Evolutionary conservation across 2,329 filamentous ascomycete species (phyloP).

Genomic region (Paracamarosporium sp.): DNA sequence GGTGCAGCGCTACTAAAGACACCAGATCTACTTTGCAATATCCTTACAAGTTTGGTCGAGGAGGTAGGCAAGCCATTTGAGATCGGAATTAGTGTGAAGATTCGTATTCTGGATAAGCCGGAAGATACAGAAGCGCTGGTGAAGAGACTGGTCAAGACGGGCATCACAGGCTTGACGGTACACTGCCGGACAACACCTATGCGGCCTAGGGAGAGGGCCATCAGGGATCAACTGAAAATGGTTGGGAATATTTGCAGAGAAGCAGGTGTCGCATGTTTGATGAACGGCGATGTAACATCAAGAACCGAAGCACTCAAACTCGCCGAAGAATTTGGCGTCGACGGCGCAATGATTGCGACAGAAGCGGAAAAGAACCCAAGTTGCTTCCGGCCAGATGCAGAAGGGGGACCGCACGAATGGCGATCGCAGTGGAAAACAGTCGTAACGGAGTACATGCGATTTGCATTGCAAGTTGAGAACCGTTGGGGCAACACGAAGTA

Average conservation of each 20-base stretch:
- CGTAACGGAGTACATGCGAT: constrained; percentile 75
- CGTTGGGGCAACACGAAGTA: constrained; percentile 94
- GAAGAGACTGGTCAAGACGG: constrained; percentile 78
- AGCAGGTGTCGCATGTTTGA: constrained; percentile 87
- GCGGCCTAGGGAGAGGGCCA: constrained; percentile 86
- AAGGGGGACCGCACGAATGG: constrained; percentile 65
- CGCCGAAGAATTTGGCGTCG: constrained; percentile 79
- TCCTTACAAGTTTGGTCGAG: constrained; percentile 81
- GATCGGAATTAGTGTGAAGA: constrained; percentile 97
- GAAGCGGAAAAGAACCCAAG: constrained; percentile 90
- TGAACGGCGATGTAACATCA: constrained; percentile 90
- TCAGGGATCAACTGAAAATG: constrained; percentile 86
- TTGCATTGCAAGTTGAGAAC: constrained; percentile 80
- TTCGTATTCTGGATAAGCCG: constrained; percentile 80
- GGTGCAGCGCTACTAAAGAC: constrained; percentile 87
- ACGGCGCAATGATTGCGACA: constrained; percentile 97
- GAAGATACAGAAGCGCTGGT: constrained; percentile 81
- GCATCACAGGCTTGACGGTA: constrained; percentile 89
- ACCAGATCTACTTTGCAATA: constrained; percentile 82
- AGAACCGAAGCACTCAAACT: constrained; percentile 75
- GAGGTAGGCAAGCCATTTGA: constrained; percentile 78
- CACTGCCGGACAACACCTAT: constrained; percentile 97
- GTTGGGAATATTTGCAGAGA: constrained; percentile 80
- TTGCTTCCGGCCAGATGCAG: constrained; percentile 74
- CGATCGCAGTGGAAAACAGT: constrained; percentile 77